Conservation (phyloP, 305 asterid genomes). For the Caryopteris hybrid region DNA sequence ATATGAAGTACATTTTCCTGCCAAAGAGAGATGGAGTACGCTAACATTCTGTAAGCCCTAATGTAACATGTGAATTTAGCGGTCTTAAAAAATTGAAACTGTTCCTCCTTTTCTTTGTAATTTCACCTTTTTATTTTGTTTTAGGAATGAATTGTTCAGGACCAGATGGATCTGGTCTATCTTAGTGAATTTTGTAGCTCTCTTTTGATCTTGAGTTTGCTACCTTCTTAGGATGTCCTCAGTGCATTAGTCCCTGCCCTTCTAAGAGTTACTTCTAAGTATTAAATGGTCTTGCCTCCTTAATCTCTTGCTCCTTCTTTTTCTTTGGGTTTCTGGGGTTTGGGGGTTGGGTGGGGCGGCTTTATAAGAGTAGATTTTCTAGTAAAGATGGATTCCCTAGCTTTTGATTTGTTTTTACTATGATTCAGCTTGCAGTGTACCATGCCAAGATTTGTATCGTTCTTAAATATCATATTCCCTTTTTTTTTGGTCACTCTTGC, state of each 20-base stretch:
- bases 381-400: neutral
- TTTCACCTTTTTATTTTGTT: neutral
- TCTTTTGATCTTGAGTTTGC: neutral
- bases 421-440: neutral
- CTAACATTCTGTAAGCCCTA: neutral
- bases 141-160: neutral
- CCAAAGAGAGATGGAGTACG: neutral
- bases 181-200: neutral
- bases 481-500: neutral
- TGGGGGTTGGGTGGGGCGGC: neutral
- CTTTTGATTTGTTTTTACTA: too few species aligned
- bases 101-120: neutral
- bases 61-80: neutral
- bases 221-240: neutral
- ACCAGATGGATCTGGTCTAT: neutral
- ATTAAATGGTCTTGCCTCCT: neutral
- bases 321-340: neutral
- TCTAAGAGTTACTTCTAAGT: neutral
- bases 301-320: neutral
- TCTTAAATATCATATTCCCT: neutral
- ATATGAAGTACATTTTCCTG: neutral
- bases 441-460: neutral
- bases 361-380: neutral
- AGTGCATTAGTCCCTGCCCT: neutral
- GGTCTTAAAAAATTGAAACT: neutral